Evolutionary conservation across 192 early-diverging fungal species (phyloP).

Genomic region (Entomortierella chlamydospora): DNA sequence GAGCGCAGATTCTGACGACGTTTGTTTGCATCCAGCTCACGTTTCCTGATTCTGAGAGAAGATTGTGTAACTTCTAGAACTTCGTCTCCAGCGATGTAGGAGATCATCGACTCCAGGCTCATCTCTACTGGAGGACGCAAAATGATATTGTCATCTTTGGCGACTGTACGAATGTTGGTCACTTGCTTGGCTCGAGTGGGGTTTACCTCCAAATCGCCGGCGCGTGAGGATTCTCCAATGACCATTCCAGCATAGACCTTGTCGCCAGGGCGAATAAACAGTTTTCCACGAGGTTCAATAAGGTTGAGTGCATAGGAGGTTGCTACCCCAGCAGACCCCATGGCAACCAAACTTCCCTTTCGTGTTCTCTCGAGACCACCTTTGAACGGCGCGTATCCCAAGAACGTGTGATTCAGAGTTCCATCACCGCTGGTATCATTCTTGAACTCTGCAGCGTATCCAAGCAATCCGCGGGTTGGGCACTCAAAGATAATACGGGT

Average conservation of each 20-base stretch:
- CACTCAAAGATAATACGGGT: conserved; percentile 83
- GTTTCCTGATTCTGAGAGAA: conserved; percentile 79
- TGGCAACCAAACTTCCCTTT: conserved; percentile 82
- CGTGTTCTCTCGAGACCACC: conserved; percentile 79
- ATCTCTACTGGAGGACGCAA: conserved; percentile 75
- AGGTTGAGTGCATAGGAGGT: conserved; percentile 80
- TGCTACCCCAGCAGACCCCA: conserved; percentile 68
- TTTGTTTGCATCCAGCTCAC: conserved; percentile 73
- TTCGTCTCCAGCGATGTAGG: conserved; percentile 85
- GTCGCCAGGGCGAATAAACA: conserved; percentile 80
- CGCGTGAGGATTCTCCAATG: conserved; percentile 84
- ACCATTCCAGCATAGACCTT: conserved; percentile 90
- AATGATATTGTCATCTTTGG: conserved; percentile 82
- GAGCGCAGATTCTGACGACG: conserved; percentile 55
- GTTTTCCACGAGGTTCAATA: conserved; percentile 82
- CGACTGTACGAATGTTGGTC: conserved; percentile 82
- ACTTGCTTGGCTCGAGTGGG: conserved; percentile 85
- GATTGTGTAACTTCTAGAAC: conserved; percentile 87
- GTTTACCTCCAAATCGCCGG: conserved; percentile 86
- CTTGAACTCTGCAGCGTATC: conserved; percentile 90
- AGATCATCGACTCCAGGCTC: conserved; percentile 80
- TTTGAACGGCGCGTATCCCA: conserved; percentile 77
- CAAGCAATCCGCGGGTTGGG: conserved; percentile 85
- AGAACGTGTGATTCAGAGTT: conserved; percentile 82
- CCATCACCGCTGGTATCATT: conserved; percentile 89